Conservation (phyloP, 148 eudicot species). For the Chenopodium album region DNA sequence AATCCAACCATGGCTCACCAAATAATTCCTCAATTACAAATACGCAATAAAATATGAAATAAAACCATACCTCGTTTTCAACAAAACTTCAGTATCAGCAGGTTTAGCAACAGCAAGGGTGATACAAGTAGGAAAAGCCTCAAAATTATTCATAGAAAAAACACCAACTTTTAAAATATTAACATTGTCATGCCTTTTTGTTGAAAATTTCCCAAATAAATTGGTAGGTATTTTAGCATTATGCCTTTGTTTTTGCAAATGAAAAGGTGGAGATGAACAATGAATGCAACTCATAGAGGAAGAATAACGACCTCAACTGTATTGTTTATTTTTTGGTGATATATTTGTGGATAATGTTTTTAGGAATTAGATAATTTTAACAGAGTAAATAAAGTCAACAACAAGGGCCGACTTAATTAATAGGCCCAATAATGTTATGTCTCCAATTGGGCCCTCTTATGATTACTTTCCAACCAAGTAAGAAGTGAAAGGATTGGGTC, state of each 20-base stretch:
- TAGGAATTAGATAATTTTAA: neutral
- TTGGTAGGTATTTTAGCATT: neutral
- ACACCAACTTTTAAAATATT: neutral
- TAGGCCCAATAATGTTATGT: neutral
- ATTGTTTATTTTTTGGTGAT: conserved; percentile 2
- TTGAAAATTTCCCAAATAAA: neutral
- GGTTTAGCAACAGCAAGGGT: conserved; percentile 28
- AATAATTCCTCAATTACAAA: neutral
- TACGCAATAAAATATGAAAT: neutral
- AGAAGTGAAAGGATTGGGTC: neutral
- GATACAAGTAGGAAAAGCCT: conserved; percentile 13
- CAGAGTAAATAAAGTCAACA: neutral
- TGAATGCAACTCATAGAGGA: conserved; percentile 25
- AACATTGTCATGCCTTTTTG: neutral
- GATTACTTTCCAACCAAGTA: neutral
- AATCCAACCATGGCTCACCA: no score
- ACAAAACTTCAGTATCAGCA: conserved; percentile 18
- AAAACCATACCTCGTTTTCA: conserved; percentile 18
- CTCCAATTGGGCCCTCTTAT: neutral
- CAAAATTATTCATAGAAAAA: conserved; percentile 12
- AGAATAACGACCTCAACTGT: neutral
- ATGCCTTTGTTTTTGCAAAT: neutral
- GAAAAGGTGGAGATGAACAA: conserved; percentile 16
- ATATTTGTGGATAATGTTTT: conserved; percentile 1
- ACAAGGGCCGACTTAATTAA: neutral